These are phyloP conservation scores for Ustilago trichophora DNA, from an alignment of 1,284 basidiomycete genomes.

Conservation along the genomic window DNA sequence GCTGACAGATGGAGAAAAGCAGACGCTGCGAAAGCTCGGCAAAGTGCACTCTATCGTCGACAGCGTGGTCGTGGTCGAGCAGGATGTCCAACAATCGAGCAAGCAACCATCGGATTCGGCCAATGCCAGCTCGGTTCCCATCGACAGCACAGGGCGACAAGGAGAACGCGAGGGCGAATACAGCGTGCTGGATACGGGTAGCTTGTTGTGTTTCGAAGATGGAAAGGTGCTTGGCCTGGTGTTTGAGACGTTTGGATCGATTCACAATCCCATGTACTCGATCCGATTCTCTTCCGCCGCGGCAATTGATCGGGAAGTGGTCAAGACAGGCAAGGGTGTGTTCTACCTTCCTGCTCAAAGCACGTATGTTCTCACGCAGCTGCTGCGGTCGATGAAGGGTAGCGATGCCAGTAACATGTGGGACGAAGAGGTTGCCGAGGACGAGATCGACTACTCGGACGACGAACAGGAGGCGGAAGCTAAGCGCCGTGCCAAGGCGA, in stretches of 20 bases:
- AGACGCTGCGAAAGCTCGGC: conserved; percentile 48
- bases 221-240: conserved; percentile 83
- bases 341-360: conserved; percentile 81
- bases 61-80: conserved; percentile 60
- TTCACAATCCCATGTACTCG: conserved; percentile 82
- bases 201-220: conserved; percentile 84
- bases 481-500: conserved; percentile 68
- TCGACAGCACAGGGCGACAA: conserved; percentile 43
- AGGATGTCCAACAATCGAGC: conserved; percentile 41
- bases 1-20: conserved; percentile 32
- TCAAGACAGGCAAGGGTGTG: conserved; percentile 67
- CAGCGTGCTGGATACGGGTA: conserved; percentile 85
- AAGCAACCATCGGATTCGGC: not conserved
- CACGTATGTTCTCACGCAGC: conserved; percentile 78
- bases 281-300: conserved; percentile 69
- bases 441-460: conserved; percentile 88
- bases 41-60: conserved; percentile 61
- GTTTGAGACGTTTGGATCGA: conserved; percentile 89
- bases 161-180: conserved; percentile 54
- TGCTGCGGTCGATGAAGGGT: conserved; percentile 75
- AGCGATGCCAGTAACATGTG: conserved; percentile 91
- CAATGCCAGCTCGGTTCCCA: conserved; percentile 13
- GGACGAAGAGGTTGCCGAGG: conserved; percentile 85
- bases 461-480: conserved; percentile 83
- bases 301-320: conserved; percentile 58